Evolutionary conservation across 176 grass and related monocot species (phyloP), one percentile per base, ranked within the genome.

Genomic region (Phoenix roebelenii): DNA sequence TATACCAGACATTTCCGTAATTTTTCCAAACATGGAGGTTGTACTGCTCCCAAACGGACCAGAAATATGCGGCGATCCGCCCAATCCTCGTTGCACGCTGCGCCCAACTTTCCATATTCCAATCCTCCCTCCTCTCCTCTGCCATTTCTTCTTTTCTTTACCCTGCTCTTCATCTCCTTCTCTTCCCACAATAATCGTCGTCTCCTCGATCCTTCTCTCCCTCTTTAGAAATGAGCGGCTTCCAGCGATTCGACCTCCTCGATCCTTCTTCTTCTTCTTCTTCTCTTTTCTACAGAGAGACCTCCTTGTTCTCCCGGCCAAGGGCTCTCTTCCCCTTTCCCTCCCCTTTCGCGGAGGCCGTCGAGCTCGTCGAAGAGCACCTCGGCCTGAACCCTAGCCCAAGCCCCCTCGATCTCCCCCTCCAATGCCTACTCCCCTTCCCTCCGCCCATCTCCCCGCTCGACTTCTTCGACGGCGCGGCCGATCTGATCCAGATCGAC

Each of bases 261-360:
- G 72, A 76, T 54, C 70, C 55, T 71, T 66, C 65, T 72, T 62
- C 51, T 62, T 72, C 78, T 62, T 72, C 76, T 73, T 55, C 35
- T 7, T 12, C 35, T 12, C 9, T 39, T n/a, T 55, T n/a, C 51
- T 67, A 55, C 25, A 16, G 29, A 25, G 51, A 67, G 14, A 54
- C 65, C 16, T 35, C 65, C 17, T n/a, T 35, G 49, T 39, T 39
- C 35, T 39, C 35, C 35, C 35, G 35, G 35, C 35, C 9, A 39
- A 72, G 2, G 57, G 72, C 15, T 67, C 69, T 32, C 54, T 50
- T 1, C 16, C 61, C 58, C 67, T 72, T 50, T 10, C 3, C 62
- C 24, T 63, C 2, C n/a, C 32, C 35, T 12, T 39, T 39, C 35
- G 35, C 9, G 2, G 35, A 39, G 1, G 35, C 9, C 35, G 35